Base-by-base conservation (phyloP, 805 yeast species). In the Starmerella floricola region DNA sequence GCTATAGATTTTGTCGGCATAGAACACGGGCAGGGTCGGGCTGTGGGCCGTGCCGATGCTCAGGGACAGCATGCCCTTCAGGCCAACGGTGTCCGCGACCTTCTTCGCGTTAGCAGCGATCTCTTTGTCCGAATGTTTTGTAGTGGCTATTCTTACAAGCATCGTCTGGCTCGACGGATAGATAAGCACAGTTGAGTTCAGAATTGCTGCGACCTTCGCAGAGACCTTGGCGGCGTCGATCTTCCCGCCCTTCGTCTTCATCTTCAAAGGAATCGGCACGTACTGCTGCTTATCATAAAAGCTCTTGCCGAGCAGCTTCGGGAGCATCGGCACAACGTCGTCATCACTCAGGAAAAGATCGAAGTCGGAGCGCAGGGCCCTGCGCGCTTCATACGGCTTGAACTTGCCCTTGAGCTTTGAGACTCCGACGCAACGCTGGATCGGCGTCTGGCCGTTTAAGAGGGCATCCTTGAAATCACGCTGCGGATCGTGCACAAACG, bases 311-410 rank as follows among this genome's bases (percentile, higher is more conserved):
- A 91, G 66, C 29, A 82, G 63, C 53, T 78, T 75, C 36, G 98
- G 98, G 62, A 91, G 69, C 46, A 82, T 67, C 23, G 86, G 75
- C 41, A 85, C 68, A 35, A 88, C 67, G 29, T 79, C 77, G 48
- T 86, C 95, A 63, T 91, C 98, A 40, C 84, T 78, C 33, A 91
- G 58, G 61, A 91, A 83, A 47, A 85, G 51, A 54, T 86, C 94
- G 58, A 73, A 82, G 45, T 74, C 76, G 13, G 68, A 60, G 33
- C 71, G 62, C 46, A 91, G 73, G 48, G 76, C 78, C 60, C 96
- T 77, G 61, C 86, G 78, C 46, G 86, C 78, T 62, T 91, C 96
- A 55, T 66, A 91, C n/a, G 83, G 74, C 64, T 85, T 85, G 69
- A 76, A 88, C 47, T 79, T 80, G 27, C 86, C 82, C 61, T 84